Conservation (phyloP, 2,329 filamentous ascomycete species). For the Fusarium beomiforme region DNA sequence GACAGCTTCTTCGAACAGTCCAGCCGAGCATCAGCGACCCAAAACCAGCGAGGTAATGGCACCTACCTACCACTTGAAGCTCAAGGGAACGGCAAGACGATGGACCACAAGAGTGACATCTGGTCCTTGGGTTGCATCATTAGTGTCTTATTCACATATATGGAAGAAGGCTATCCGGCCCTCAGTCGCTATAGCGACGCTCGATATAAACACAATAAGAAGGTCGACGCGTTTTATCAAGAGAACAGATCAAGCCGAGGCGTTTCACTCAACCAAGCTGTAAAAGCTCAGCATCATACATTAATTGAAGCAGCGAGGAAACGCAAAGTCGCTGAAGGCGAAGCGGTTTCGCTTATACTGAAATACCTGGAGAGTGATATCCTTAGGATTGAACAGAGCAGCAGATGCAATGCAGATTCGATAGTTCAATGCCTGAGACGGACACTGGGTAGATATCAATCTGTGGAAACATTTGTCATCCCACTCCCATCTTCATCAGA, state of each 20-base stretch:
- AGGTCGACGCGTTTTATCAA: not conserved
- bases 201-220: not conserved
- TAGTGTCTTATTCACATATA: not conserved
- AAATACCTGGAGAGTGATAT: not conserved
- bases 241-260: not conserved
- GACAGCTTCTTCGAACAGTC: not conserved
- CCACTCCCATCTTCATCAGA: fast-evolving
- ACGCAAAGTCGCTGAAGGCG: not conserved
- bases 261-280: not conserved
- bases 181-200: fast-evolving
- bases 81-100: fast-evolving
- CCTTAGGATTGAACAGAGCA: not conserved
- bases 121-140: not conserved
- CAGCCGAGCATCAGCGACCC: not conserved
- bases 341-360: not conserved
- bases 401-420: not conserved
- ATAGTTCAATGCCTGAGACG: not conserved
- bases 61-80: not conserved
- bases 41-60: not conserved
- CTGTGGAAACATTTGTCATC: fast-evolving
- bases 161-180: not conserved
- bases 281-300: not conserved
- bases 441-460: not conserved
- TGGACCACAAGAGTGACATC: not conserved
- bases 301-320: not conserved